phyloP scores from a whole-genome alignment of 805 yeast genomes.

The Jamesozyma lodderae region DNA sequence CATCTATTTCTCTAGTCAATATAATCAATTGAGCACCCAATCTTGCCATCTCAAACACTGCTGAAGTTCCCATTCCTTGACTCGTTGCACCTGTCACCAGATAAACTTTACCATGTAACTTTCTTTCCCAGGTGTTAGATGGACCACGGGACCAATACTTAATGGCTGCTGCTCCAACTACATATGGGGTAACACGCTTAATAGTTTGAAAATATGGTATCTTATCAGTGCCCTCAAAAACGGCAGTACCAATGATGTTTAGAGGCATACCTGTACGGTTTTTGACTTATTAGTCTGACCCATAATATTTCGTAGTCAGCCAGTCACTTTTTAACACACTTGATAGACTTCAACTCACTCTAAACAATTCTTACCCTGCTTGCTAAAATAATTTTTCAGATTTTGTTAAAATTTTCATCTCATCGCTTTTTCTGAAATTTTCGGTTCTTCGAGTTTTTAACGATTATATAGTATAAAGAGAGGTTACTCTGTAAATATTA shows the following conservation, averaged over 20 bases:
- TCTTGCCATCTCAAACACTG: slow-evolving; percentile 63
- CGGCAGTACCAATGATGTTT: slow-evolving; percentile 61
- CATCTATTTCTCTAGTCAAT: slow-evolving; percentile 55
- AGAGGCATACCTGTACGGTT: slow-evolving; percentile 58
- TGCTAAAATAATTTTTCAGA: slow-evolving; percentile 4
- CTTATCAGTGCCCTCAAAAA: slow-evolving; percentile 61
- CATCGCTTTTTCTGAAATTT: slow-evolving; percentile 18
- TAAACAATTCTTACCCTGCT: neutral
- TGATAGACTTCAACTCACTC: slow-evolving; percentile 1
- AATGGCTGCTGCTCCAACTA: slow-evolving; percentile 37
- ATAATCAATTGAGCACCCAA: slow-evolving; percentile 83
- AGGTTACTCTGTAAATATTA: no score
- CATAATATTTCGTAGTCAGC: no score
- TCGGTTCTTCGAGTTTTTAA: no score
- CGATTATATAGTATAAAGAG: no score
- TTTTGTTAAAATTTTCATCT: no score
- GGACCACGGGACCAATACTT: slow-evolving; percentile 77
- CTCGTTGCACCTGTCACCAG: slow-evolving; percentile 89
- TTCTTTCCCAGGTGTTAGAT: slow-evolving; percentile 83
- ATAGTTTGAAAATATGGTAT: slow-evolving; percentile 68
- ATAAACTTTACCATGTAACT: slow-evolving; percentile 81
- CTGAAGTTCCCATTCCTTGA: slow-evolving; percentile 69
- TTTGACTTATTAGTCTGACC: neutral
- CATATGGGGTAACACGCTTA: slow-evolving; percentile 48
- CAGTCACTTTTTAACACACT: no score